Evolutionary conservation across 2,329 filamentous ascomycete genomes (phyloP).

Genomic region (Colletotrichum karsti): DNA sequence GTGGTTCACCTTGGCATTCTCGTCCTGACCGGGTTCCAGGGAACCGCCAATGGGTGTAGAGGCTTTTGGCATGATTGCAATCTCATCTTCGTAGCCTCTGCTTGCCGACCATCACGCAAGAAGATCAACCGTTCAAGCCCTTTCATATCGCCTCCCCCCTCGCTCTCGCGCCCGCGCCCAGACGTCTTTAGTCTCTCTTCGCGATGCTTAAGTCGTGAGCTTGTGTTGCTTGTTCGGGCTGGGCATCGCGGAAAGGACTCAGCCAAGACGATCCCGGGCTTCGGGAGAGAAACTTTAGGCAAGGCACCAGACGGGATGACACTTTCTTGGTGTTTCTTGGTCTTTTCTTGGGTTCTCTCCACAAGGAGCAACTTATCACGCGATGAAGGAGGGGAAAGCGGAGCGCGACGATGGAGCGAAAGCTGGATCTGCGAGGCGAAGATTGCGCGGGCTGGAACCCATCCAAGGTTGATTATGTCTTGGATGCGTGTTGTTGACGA

Average conservation of each 20-base stretch:
- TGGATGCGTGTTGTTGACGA: not conserved
- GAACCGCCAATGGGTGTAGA: not conserved
- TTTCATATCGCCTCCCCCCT: no score
- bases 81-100: not conserved
- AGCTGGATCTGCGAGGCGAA: not conserved
- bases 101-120: not conserved
- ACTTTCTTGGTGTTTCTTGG: constrained; percentile 14
- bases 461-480: not conserved
- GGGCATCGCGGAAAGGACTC: constrained; percentile 1
- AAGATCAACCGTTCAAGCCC: not conserved
- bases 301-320: not conserved
- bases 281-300: not conserved
- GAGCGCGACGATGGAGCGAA: not conserved
- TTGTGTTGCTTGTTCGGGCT: constrained; percentile 21
- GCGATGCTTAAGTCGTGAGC: not conserved
- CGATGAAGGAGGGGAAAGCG: constrained; percentile 3
- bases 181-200: not conserved
- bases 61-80: not conserved
- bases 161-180: not conserved
- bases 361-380: constrained; percentile 12
- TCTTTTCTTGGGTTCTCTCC: constrained; percentile 13
- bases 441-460: not conserved
- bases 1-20: not conserved
- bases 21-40: not conserved
- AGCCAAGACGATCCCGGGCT: not conserved